Evolutionary conservation across 23 red algal genomes (phyloP), one percentile per base, ranked within the genome.

Genomic region (Gracilariopsis chorda): DNA sequence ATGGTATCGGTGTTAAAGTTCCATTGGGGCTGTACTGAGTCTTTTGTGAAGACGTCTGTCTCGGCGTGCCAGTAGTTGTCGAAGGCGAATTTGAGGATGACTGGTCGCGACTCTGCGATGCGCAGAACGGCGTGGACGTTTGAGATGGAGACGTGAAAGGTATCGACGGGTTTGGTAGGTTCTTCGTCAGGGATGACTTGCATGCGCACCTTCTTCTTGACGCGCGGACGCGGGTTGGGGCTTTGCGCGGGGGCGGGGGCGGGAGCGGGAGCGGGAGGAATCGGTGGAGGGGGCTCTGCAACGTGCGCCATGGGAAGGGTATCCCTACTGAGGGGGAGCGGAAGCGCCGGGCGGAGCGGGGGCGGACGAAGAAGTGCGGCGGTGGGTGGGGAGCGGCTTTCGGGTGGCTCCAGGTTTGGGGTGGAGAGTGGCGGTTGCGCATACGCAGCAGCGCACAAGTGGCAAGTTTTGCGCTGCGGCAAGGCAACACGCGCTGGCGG

Each of bases 51-150:
- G 35, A 85, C 80, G 45, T 77, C 84, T 7, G 84, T 88, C 51
- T 88, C 84, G 47, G 84, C 84, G n/a, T 88, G 56, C 84, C 84
- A 88, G 33, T 76, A 88, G 36, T 55, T 76, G 44, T 88, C 84
- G 60, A 88, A 88, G 17, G 45, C 64, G 84, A 88, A 88, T 19
- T 51, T 88, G 49, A 88, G 84, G 29, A 76, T 64, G 67, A 77
- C 64, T 34, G 84, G 84, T 39, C 69, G 84, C 56, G 64, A 30
- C 84, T 88, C 67, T 23, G 69, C 62, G 69, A 74, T 67, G 30
- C 69, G 64, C 14, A 77, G 48, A 35, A 49, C 25, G 35, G 42
- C 84, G 32, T 46, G 84, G 0, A 88, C 84, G 84, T 88, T 77
- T 20, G 84, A 88, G 29, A 88, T 76, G 52, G 27, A 35, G 64